phyloP scores from a whole-genome alignment of 1,284 basidiomycete genomes.

The Macrocystidia cucumis region DNA sequence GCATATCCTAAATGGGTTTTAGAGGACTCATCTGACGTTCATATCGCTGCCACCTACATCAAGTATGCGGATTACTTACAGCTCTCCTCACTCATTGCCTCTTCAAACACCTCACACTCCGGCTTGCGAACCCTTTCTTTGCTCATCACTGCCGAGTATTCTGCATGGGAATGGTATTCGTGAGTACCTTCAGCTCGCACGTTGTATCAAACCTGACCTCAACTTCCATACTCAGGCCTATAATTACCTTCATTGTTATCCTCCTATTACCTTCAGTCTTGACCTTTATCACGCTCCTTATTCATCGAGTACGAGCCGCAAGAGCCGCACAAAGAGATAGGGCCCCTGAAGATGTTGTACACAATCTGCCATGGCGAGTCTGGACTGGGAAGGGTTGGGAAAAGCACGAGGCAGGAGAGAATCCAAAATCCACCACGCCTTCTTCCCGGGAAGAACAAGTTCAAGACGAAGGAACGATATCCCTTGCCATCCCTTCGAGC shows the following conservation, averaged over 20 bases:
- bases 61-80: conserved; percentile 62
- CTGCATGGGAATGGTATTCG: conserved; percentile 84
- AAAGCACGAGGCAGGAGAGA: conserved; percentile 49
- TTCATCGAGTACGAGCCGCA: conserved; percentile 71
- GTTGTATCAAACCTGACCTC: conserved; percentile 3
- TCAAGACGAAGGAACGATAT: too few relatives aligned
- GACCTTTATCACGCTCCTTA: conserved; percentile 74
- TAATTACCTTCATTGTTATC: conserved; percentile 74
- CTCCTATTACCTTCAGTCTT: conserved; percentile 75
- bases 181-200: conserved; percentile 28
- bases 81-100: conserved; percentile 49
- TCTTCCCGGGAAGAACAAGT: too few relatives aligned
- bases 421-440: conserved; percentile 19
- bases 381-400: conserved; percentile 78
- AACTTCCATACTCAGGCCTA: conserved; percentile 41
- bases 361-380: conserved; percentile 67
- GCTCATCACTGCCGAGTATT: conserved; percentile 71
- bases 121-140: conserved; percentile 66
- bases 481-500: conserved; percentile 17
- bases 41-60: conserved; percentile 68
- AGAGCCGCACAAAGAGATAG: conserved; percentile 74
- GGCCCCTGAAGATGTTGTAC: conserved; percentile 72
- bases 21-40: conserved; percentile 72
- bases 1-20: conserved; percentile 7
- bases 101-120: conserved; percentile 70